Conservation (phyloP, 495 filamentous ascomycete genomes). For the Aspergillus heteromorphus region DNA sequence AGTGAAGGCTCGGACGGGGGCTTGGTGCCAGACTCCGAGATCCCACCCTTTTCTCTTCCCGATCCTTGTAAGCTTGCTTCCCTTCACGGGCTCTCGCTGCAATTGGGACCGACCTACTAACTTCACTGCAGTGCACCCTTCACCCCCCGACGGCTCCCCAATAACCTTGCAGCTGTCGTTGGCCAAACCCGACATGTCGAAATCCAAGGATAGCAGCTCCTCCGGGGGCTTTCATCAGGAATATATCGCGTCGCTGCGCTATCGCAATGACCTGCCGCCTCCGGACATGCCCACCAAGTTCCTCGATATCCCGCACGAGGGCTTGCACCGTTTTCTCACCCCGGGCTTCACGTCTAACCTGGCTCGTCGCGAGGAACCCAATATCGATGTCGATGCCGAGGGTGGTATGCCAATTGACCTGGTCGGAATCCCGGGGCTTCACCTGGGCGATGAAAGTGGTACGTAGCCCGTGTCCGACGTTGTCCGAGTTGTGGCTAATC, state of each 20-base stretch:
- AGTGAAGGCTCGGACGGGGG: background rate
- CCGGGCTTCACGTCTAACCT: constrained; percentile 82
- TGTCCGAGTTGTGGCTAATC: constrained; percentile 10
- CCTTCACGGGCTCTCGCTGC: background rate
- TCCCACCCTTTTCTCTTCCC: constrained; percentile 11
- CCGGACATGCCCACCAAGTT: constrained; percentile 93
- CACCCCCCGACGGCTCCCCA: background rate
- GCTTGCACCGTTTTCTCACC: constrained; percentile 79
- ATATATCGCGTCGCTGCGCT: constrained; percentile 91
- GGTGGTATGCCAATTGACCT: constrained; percentile 96
- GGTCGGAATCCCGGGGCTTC: constrained; percentile 88
- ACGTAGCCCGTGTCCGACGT: constrained; percentile 29
- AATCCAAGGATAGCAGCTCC: constrained; percentile 38
- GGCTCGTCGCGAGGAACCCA: constrained; percentile 84
- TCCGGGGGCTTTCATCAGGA: constrained; percentile 80
- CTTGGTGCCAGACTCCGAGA: constrained; percentile 9
- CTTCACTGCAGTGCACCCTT: constrained; percentile 4
- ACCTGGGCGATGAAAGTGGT: constrained; percentile 95
- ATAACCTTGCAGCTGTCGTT: background rate
- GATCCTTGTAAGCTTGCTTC: constrained; percentile 8
- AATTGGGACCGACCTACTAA: constrained; percentile 6
- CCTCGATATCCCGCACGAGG: constrained; percentile 90
- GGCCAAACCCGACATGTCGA: constrained; percentile 22
- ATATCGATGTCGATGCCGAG: constrained; percentile 96
- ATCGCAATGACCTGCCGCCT: constrained; percentile 89